Percentiles rank a stretch among this genome's conserved stretches.
phyloP scores from a whole-genome alignment of 306 rosid species.

The Quercus rubra region DNA sequence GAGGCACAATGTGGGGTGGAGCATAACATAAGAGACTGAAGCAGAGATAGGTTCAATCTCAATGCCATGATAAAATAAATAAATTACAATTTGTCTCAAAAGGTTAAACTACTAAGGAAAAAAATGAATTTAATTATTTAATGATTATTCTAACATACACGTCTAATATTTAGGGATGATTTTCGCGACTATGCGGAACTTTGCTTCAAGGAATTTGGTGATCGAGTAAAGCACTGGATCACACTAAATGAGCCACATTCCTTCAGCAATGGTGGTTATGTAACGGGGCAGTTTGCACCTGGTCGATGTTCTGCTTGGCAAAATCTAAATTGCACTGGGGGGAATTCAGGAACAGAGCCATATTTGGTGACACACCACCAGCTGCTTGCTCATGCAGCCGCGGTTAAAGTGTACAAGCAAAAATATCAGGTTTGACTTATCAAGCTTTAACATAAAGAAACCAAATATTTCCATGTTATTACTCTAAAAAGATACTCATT shows the following conservation, averaged over 20 bases:
- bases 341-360: conserved; percentile 66
- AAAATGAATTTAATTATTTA: too few species aligned
- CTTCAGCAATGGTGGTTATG: conserved; percentile 41
- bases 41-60: too few species aligned
- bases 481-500: neutral
- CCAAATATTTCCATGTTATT: neutral
- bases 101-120: too few species aligned
- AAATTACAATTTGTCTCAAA: too few species aligned
- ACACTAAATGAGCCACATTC: conserved; percentile 63
- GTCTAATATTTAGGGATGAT: conserved; percentile 26
- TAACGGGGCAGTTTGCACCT: conserved; percentile 46
- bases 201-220: conserved; percentile 65
- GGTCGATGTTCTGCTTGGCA: conserved; percentile 63
- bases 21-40: neutral
- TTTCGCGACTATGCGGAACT: conserved; percentile 57
- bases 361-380: conserved; percentile 53
- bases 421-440: conserved; percentile 49
- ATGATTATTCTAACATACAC: too few species aligned
- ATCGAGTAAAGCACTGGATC: conserved; percentile 67
- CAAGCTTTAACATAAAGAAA: neutral
- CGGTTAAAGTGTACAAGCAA: conserved; percentile 40
- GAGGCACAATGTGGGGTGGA: too few species aligned
- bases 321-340: conserved; percentile 48
- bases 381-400: conserved; percentile 65
- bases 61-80: too few species aligned